Conservation (phyloP, 495 filamentous ascomycete genomes). For the Penicillium maclennaniae region DNA sequence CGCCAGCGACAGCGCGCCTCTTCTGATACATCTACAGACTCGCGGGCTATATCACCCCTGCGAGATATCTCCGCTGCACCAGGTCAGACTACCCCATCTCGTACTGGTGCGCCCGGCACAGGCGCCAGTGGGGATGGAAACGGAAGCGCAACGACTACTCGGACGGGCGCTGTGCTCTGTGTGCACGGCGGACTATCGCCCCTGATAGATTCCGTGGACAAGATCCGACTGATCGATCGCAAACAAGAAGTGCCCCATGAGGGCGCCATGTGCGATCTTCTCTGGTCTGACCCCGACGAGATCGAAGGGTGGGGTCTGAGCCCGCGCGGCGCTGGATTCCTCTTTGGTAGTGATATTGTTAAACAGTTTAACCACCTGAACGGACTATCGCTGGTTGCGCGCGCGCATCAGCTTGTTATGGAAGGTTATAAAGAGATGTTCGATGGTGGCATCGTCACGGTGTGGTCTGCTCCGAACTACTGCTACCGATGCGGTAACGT, state of each 20-base stretch:
- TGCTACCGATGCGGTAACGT: slow-evolving; percentile 98
- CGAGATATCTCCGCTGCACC: slow-evolving; percentile 45
- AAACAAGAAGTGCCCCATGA: slow-evolving; percentile 99
- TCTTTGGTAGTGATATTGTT: slow-evolving; percentile 95
- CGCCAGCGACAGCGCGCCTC: slow-evolving; percentile 42
- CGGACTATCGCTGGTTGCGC: slow-evolving; percentile 84
- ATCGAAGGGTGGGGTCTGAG: slow-evolving; percentile 97
- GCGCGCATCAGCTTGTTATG: slow-evolving; percentile 98
- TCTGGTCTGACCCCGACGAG: slow-evolving; percentile 98
- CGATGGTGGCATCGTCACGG: slow-evolving; percentile 88
- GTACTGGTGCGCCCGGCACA: slow-evolving; percentile 73
- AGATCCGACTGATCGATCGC: slow-evolving; percentile 89
- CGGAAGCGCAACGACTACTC: slow-evolving; percentile 52
- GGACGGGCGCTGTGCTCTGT: slow-evolving; percentile 83
- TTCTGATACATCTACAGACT: slow-evolving; percentile 33
- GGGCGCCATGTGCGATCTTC: slow-evolving; percentile 96
- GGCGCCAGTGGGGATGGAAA: slow-evolving; percentile 63
- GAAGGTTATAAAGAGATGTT: slow-evolving; percentile 99
- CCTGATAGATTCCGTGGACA: slow-evolving; percentile 89
- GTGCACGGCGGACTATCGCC: slow-evolving; percentile 93
- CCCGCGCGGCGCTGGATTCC: slow-evolving; percentile 90
- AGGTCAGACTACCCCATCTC: slow-evolving; percentile 27
- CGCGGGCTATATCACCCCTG: slow-evolving; percentile 41
- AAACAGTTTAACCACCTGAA: slow-evolving; percentile 93
- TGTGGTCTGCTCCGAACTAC: slow-evolving; percentile 97